phyloP scores from a whole-genome alignment of 495 filamentous ascomycete species.

The Parathielavia appendiculata region DNA sequence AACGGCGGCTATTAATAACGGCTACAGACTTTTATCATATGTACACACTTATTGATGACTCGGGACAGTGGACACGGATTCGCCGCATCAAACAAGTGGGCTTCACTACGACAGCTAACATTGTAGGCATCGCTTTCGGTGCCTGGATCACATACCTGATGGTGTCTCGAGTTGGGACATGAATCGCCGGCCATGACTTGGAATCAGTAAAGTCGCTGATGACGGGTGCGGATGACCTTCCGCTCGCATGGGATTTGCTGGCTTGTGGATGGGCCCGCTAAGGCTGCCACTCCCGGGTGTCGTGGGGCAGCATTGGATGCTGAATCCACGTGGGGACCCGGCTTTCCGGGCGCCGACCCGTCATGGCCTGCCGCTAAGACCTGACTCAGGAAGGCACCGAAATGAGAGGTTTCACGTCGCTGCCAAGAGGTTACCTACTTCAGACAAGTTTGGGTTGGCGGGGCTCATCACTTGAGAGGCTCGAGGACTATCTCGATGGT shows the following conservation, averaged over 20 bases:
- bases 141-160: neutral
- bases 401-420: neutral
- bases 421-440: no score
- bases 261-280: neutral
- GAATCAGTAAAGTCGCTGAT: neutral
- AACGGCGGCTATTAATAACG: slow-evolving; percentile 1
- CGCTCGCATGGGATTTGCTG: neutral
- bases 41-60: no score
- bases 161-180: neutral
- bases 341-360: neutral
- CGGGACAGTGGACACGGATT: no score
- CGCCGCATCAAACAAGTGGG: no score
- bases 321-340: slow-evolving; percentile 15
- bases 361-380: neutral
- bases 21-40: neutral
- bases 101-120: no score
- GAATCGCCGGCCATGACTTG: neutral
- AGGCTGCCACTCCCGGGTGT: neutral
- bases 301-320: slow-evolving; percentile 1
- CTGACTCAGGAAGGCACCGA: neutral
- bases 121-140: neutral
- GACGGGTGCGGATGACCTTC: neutral
- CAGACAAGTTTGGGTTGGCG: no score
- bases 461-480: no score
- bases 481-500: no score